phyloP scores from a whole-genome alignment of 225 moss, liverwort and hornwort species.

The Ulota crispa region DNA sequence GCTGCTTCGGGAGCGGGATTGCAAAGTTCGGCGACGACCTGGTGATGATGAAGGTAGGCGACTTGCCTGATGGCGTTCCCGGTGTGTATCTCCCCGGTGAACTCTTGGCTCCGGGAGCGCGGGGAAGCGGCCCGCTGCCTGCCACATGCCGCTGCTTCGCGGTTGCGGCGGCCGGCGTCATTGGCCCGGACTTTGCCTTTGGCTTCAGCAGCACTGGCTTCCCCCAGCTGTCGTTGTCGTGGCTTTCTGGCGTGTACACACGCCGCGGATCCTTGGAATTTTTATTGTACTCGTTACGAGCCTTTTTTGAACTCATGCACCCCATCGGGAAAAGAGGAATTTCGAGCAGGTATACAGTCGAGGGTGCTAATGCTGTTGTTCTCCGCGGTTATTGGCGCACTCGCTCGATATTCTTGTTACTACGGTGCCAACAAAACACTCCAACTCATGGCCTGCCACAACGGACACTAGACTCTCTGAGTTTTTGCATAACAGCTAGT shows the following conservation, averaged over 20 bases:
- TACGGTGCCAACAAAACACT: not conserved
- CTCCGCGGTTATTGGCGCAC: not conserved
- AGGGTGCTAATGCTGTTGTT: not conserved
- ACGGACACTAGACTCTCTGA: not conserved
- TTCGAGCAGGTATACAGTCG: not conserved
- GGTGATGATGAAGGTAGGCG: slow-evolving; percentile 31
- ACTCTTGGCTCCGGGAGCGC: not conserved
- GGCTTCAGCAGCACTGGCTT: slow-evolving; percentile 39
- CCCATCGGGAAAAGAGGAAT: slow-evolving; percentile 35
- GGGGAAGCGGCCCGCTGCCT: slow-evolving; percentile 43
- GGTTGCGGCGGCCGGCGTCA: not conserved
- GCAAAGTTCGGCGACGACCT: slow-evolving; percentile 25
- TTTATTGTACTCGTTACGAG: slow-evolving; percentile 5
- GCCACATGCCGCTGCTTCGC: slow-evolving; percentile 22
- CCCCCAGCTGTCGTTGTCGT: slow-evolving; percentile 62
- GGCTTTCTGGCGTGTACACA: slow-evolving; percentile 52
- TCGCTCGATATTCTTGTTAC: not conserved
- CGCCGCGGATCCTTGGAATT: slow-evolving; percentile 33
- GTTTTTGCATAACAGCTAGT: not conserved
- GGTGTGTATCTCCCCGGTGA: slow-evolving; percentile 40
- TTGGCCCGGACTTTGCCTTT: slow-evolving; percentile 46
- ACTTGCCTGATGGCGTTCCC: slow-evolving; percentile 29
- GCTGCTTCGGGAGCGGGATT: slow-evolving; percentile 49
- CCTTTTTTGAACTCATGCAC: slow-evolving; percentile 49
- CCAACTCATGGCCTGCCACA: slow-evolving; percentile 10